Evolutionary conservation across 2,329 filamentous ascomycete genomes (phyloP), one percentile per base, ranked within the genome.

Genomic region (Aspergillus melleus): DNA sequence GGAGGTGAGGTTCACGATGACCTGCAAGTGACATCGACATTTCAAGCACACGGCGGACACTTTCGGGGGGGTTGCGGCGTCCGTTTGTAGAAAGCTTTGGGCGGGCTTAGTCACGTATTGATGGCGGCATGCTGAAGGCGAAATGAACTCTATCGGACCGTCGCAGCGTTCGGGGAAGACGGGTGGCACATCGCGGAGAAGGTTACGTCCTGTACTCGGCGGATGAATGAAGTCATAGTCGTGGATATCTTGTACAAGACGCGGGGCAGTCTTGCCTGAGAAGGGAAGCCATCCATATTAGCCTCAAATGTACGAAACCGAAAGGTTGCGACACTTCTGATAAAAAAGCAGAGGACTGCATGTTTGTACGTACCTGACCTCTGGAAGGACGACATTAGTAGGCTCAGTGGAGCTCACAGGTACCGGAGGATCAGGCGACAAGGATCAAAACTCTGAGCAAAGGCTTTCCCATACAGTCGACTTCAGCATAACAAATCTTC

Each of bases 21-120:
- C 70, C 64, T 86, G 81, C 49, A 89, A 76, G 73, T 90, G 88
- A 68, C 81, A 80, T 54, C 85, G 83, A 70, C 88, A 91, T 60
- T 78, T 79, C 58, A 79, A 75, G 73, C 88, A 91, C 64, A 86
- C 81, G 3, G 86, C 81, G 16, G 87, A 83, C 29, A 88, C 78
- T 64, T 81, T 85, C 70, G 84, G 86, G 51, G 79, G 70, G 2
- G 80, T 80, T 58, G 82, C 80, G 11, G 75, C 76, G 49, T 77
- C 70, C 11, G 72, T 70, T 6, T 82, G 79, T 26, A 82, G 69
- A 32, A 77, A 72, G 56, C 83, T 85, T 71, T 88, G 86, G 50
- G 79, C 76, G 20, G 75, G 62, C 69, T 90, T 89, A 50, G 77
- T 77, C 49, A 81, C 77, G 69, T 89, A 86, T 29, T 78, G 75